Base-by-base conservation (phyloP, 2,329 filamentous ascomycete species). In the Akanthomyces lecanii region DNA sequence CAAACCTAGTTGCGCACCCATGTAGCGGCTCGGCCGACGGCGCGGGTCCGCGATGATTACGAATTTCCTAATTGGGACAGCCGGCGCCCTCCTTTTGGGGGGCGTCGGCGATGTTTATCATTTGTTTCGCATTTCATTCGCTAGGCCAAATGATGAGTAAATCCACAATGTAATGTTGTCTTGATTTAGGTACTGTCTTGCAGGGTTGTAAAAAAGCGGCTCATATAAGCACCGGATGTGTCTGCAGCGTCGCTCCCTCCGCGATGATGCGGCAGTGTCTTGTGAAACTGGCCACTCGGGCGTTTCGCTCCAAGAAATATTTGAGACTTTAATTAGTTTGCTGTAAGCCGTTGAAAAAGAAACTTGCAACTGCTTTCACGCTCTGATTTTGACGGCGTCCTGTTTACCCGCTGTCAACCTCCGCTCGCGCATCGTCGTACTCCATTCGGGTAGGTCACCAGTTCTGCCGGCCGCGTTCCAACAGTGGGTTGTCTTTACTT, bases 21-120 rank as follows among this genome's bases (percentile, higher is more conserved):
- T 30, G 56, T 10, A 40, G 28, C 42, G 51, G 14, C 38, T 40
- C 59, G 52, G 52, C 52, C 60, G 52, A 42, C 30, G 1, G n/a
- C 60, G 40, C 60, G 51, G 18, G 42, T n/a, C 51, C 21, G 60
- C 5, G 28, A 62, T 44, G 21, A 21, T 21, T 21, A 57, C 60
- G 60, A 57, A 51, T 62, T 62, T 16, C 60, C 60, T 33, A 21
- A 51, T 50, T 57, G 7, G 60, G 60, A 57, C 44, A 30, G 8
- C 45, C n/a, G 6, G 30, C 23, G 30, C n/a, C 10, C 33, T 36
- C 10, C 33, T 36, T 36, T 36, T 10, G 7, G 7, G 33, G 33
- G 33, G 33, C 51, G 21, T 40, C 16, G 36, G 12, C 21, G 33
- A 42, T 25, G 51, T n/a, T 25, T 52, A 6, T 10, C 6, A 30